Evolutionary conservation across 2,329 filamentous ascomycete species (phyloP), one percentile per base, ranked within the genome.

Genomic region (Raffaelea ambrosiae): DNA sequence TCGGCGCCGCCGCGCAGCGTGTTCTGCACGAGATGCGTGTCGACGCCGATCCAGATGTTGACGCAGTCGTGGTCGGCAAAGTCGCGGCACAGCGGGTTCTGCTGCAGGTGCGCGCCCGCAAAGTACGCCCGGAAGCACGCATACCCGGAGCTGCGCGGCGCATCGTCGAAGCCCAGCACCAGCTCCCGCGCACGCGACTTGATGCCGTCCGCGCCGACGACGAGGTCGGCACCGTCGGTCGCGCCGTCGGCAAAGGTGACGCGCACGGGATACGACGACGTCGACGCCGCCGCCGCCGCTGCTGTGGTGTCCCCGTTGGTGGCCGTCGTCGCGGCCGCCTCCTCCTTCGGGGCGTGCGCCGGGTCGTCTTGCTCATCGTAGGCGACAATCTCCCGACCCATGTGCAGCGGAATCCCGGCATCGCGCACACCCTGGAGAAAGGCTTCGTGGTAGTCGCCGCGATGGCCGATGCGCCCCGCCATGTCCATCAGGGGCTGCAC

Each of bases 151-250:
- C 68, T 71, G 55, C 75, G 74, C 1, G 72, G 72, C 43, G 70
- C 71, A 50, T 76, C 73, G 36, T 67, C 63, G 29, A 73, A 74
- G 1, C 73, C 73, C 4, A 77, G 64, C 3, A 77, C 73, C 1
- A 76, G 63, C 47, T 69, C 68, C 26, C 73, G 61, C 0, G 74
- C 70, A 29, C 70, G 69, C 33, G 69, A 73, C 50, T 74, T 70
- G 46, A 77, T 74, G 7, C 73, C 66, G 57, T 77, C 74, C 22
- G 71, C 72, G 4, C 71, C 74, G 5, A 78, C 60, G 3, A 77
- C 66, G 0, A 76, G 54, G 54, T 77, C 72, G 0, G 69, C 73
- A 2, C 54, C 46, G 49, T 70, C 64, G 20, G 61, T 59, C 7
- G 57, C 55, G 4, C 65, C 66, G 46, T 65, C 63, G 4, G 57